Evolutionary conservation across 352 stramenopile species (phyloP), one percentile per base, ranked within the genome.

Genomic region (Globisporangium parvum): DNA sequence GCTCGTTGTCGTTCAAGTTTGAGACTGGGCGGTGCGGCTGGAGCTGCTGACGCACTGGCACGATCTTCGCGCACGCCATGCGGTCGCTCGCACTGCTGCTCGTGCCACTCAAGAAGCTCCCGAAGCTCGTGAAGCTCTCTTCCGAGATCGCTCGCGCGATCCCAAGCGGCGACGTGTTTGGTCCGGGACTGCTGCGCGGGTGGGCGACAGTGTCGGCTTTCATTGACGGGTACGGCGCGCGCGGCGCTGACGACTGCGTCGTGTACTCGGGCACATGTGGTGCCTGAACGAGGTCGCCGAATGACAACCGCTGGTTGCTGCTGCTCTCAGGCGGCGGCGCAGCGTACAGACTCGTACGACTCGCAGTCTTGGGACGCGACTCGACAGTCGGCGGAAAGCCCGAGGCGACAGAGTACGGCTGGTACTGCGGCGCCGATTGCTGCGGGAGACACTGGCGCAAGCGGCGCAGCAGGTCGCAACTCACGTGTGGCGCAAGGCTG

Each of bases 1-100:
- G 77, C 51, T 87, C 75, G 35, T 87, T 85, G 51, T 77, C 57
- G 52, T 90, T 87, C 24, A 85, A 57, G 41, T 66, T 60, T 4
- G 70, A 75, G 0, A 55, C 49, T n/a, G 78, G 59, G 1, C 37
- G 56, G 11, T 24, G 6, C 58, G 15, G 39, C 35, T 77, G 57
- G 6, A 47, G 56, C 11, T 67, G 51, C 28, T 77, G 50, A 33
- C 69, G 65, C 11, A 64, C 31, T 6, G 53, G 51, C 26, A 60
- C 55, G 37, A 63, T 66, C 55, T 66, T 62, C 31, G 60, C 62
- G 21, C 62, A 60, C 17, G 4, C 39, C 14, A 20, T 20, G 33
- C 63, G 67, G 39, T 42, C 62, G 40, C 58, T 63, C 8, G 59
- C 44, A 23, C 33, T 61, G 35, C 33, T 57, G 45, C 45, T 64